Conservation (phyloP, 371 early-diverging fungal genomes). For the Mortierella sp. region DNA sequence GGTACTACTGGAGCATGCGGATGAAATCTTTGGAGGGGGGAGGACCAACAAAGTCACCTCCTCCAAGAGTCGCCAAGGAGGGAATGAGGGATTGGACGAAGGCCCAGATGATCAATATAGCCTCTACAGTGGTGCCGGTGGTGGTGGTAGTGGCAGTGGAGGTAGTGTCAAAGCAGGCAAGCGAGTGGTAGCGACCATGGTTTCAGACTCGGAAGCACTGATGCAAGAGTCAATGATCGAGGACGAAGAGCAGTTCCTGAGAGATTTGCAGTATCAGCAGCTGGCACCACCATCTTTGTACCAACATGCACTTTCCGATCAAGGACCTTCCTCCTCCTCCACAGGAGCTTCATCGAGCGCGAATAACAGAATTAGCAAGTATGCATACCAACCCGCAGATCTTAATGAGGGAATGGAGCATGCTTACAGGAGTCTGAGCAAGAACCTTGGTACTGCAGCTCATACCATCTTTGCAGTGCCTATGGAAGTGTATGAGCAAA, state of each 20-base stretch:
- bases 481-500: constrained; percentile 79
- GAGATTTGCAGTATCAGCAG: constrained; percentile 38
- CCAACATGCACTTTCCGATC: constrained; percentile 8
- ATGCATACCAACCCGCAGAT: constrained; percentile 85
- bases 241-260: constrained; percentile 33
- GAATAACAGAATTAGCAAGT: constrained; percentile 69
- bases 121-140: background rate
- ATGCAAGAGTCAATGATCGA: constrained; percentile 49
- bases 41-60: background rate
- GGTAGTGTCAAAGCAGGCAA: constrained; percentile 22
- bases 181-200: constrained; percentile 42
- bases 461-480: constrained; percentile 93
- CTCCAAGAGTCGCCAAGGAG: constrained; percentile 13
- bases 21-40: constrained; percentile 72
- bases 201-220: constrained; percentile 42
- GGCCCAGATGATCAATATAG: too few relatives aligned
- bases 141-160: constrained; percentile 6
- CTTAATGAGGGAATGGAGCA: constrained; percentile 83
- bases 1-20: constrained; percentile 90
- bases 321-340: constrained; percentile 24
- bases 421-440: constrained; percentile 81
- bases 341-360: constrained; percentile 5
- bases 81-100: background rate
- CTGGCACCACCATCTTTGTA: constrained; percentile 9
- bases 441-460: constrained; percentile 83